Conservation (phyloP, 148 eudicot species). For the Drosera capensis region DNA sequence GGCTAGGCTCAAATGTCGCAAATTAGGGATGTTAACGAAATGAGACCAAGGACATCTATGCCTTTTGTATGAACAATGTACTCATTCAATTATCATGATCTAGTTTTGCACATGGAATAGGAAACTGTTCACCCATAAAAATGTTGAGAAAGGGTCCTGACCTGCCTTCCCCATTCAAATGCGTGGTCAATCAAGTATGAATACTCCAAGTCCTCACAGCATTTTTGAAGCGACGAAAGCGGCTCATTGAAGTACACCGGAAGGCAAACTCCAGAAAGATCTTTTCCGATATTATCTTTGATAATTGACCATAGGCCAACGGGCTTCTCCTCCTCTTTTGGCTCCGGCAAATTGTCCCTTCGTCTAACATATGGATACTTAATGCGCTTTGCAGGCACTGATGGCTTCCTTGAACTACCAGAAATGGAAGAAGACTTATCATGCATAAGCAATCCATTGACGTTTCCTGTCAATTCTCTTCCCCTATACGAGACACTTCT, state of each 20-base stretch:
- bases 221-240: conserved; percentile 79
- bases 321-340: conserved; percentile 85
- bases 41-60: too few species aligned
- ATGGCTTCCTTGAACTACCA: conserved; percentile 34
- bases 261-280: conserved; percentile 91
- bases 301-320: conserved; percentile 93
- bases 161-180: conserved; percentile 89
- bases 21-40: too few species aligned
- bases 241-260: conserved; percentile 98
- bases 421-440: conserved; percentile 29
- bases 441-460: conserved; percentile 37
- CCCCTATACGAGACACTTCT: conserved; percentile 83
- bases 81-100: too few species aligned
- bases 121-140: background rate
- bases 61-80: too few species aligned
- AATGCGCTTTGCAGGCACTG: conserved; percentile 37
- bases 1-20: background rate
- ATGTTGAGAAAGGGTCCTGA: conserved; percentile 19
- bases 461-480: conserved; percentile 48
- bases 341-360: conserved; percentile 84
- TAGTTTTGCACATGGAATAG: conserved; percentile 2
- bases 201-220: conserved; percentile 94
- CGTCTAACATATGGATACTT: conserved; percentile 63
- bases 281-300: conserved; percentile 95
- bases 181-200: conserved; percentile 79